phyloP scores from a whole-genome alignment of 169 alveolate genomes.

The Plasmodium malariae region DNA sequence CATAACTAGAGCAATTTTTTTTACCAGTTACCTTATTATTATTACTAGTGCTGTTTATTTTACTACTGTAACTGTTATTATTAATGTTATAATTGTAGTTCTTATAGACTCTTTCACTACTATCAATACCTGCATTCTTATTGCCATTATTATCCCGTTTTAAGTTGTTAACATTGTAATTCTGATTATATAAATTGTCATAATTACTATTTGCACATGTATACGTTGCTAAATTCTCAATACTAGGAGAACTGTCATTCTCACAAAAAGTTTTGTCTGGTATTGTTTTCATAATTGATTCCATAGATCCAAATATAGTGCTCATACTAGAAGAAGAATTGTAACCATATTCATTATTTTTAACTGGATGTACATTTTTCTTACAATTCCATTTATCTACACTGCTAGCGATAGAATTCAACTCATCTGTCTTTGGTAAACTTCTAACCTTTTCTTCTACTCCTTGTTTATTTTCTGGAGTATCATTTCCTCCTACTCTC shows the following conservation, averaged over 20 bases:
- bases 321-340: slow-evolving; percentile 24
- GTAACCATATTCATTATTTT: not conserved
- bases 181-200: not conserved
- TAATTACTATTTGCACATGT: not conserved
- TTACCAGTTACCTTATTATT: not conserved
- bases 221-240: not conserved
- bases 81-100: not conserved
- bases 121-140: not conserved
- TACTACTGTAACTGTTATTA: not conserved
- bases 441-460: not conserved
- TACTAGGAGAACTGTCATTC: not conserved
- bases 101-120: not conserved
- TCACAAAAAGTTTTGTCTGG: slow-evolving; percentile 36
- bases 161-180: not conserved
- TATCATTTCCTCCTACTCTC: not conserved
- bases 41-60: not conserved
- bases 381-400: not conserved
- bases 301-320: slow-evolving; percentile 32
- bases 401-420: slow-evolving; percentile 12
- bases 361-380: not conserved
- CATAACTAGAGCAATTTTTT: slow-evolving; percentile 20
- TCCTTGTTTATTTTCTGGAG: not conserved
- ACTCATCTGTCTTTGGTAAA: not conserved
- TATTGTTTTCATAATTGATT: slow-evolving; percentile 7
- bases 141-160: not conserved